A percentile compares a stretch with the other conserved stretches of the same genome.
These are phyloP conservation scores for Crassisporium funariophilum DNA, from an alignment of 768 basidiomycete species.

Conservation along the genomic window DNA sequence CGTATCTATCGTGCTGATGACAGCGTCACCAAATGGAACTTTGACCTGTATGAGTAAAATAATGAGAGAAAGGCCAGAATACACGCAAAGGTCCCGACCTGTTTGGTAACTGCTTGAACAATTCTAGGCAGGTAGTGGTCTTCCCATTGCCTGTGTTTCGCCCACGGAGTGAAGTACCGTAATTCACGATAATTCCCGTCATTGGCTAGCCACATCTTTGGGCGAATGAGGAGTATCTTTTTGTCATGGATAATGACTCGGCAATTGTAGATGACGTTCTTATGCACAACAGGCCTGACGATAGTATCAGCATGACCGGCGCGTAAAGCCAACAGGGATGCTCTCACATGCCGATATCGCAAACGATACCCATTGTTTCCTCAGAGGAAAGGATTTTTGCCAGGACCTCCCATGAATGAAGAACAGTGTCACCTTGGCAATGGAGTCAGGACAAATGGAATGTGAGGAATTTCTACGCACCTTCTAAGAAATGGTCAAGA, in stretches of 20 bases:
- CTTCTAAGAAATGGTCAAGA: slow-evolving; percentile 96
- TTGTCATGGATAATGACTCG: slow-evolving; percentile 85
- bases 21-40: slow-evolving; percentile 95
- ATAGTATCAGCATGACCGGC: no score
- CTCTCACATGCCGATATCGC: slow-evolving; percentile 95
- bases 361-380: slow-evolving; percentile 82
- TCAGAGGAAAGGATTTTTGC: slow-evolving; percentile 86
- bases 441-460: neutral
- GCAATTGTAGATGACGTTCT: slow-evolving; percentile 98
- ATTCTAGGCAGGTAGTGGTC: slow-evolving; percentile 91
- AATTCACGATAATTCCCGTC: slow-evolving; percentile 95
- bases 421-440: slow-evolving; percentile 86
- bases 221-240: slow-evolving; percentile 91
- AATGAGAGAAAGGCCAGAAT: neutral
- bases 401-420: slow-evolving; percentile 98
- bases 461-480: slow-evolving; percentile 37
- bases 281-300: slow-evolving; percentile 93
- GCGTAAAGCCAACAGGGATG: neutral
- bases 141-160: slow-evolving; percentile 85
- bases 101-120: slow-evolving; percentile 84
- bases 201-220: slow-evolving; percentile 99
- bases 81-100: slow-evolving; percentile 47
- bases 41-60: slow-evolving; percentile 57
- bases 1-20: slow-evolving; percentile 91
- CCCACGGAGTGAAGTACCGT: slow-evolving; percentile 94